These are phyloP conservation scores for Astragalus membranaceus DNA, from an alignment of 306 rosid species.

Conservation along the genomic window DNA sequence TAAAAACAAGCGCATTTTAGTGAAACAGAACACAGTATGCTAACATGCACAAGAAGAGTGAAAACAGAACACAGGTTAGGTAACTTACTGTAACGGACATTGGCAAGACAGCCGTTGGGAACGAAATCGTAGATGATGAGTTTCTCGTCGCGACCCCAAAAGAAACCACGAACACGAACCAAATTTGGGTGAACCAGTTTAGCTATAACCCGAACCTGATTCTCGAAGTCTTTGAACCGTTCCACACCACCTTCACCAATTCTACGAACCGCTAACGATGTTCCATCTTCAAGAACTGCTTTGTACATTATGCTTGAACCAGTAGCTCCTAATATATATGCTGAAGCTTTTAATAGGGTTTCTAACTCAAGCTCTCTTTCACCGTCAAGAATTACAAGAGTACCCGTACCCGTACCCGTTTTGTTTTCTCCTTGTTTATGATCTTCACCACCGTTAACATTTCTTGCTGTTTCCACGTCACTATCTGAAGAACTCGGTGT, in stretches of 20 bases:
- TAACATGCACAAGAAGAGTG: conserved; percentile 17
- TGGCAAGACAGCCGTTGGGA: conserved; percentile 92
- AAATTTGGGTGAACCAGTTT: conserved; percentile 80
- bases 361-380: conserved; percentile 75
- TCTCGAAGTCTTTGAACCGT: conserved; percentile 80
- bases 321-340: conserved; percentile 81
- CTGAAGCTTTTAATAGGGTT: conserved; percentile 79
- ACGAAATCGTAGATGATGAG: conserved; percentile 90
- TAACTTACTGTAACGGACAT: conserved; percentile 85
- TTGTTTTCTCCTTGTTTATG: conserved; percentile 30
- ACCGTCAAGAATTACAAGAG: conserved; percentile 69
- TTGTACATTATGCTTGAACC: conserved; percentile 96
- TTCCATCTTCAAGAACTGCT: conserved; percentile 90
- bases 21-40: background rate
- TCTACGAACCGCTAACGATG: conserved; percentile 71
- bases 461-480: conserved; percentile 22
- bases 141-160: conserved; percentile 82
- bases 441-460: conserved; percentile 22
- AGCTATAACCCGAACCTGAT: conserved; percentile 61
- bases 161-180: conserved; percentile 87
- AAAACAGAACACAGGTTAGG: background rate
- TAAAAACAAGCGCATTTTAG: conserved; percentile 18
- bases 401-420: conserved; percentile 56
- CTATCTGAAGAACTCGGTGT: conserved; percentile 27
- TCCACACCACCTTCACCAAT: conserved; percentile 78